These are phyloP conservation scores for Pseudozyma pruni DNA, from an alignment of 1,284 basidiomycete species.

Conservation along the genomic window DNA sequence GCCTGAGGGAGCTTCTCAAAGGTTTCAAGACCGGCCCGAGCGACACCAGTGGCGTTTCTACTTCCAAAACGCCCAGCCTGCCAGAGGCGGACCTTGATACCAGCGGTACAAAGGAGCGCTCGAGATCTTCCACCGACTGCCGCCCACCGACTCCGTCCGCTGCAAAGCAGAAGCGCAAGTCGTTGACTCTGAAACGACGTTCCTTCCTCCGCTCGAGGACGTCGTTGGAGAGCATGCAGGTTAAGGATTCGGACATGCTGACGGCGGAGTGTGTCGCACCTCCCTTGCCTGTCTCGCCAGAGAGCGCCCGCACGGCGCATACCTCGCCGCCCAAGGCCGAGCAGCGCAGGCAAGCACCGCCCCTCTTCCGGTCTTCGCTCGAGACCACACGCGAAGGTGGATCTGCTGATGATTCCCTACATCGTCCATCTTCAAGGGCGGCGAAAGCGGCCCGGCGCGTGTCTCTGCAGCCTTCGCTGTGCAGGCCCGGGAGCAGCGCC, in stretches of 20 bases:
- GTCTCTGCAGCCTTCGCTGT: slow-evolving; percentile 15
- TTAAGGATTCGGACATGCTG: slow-evolving; percentile 1
- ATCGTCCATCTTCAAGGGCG: background rate
- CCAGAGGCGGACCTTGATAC: background rate
- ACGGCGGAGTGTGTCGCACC: slow-evolving; percentile 1
- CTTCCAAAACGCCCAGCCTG: background rate
- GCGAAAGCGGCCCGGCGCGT: slow-evolving; percentile 10
- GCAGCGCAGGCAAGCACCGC: slow-evolving; percentile 5
- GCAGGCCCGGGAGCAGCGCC: background rate
- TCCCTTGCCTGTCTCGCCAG: slow-evolving; percentile 16
- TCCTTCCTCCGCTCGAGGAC: slow-evolving; percentile 37
- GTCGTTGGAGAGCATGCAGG: slow-evolving; percentile 26
- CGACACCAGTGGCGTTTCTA: slow-evolving; percentile 1
- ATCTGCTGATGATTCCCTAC: background rate
- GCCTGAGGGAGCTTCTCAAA: slow-evolving; percentile 46
- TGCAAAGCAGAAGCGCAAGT: slow-evolving; percentile 31
- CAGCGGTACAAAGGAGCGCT: background rate
- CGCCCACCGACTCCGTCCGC: slow-evolving; percentile 8
- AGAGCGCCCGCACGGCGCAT: background rate
- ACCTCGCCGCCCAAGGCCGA: background rate
- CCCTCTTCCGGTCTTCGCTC: slow-evolving; percentile 11
- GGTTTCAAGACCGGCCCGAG: slow-evolving; percentile 27
- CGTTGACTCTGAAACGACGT: slow-evolving; percentile 38
- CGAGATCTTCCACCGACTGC: slow-evolving; percentile 14
- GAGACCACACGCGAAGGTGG: slow-evolving; percentile 18